Base-by-base conservation (phyloP, 345 rosid genomes). In the Conringia planisiliqua region DNA sequence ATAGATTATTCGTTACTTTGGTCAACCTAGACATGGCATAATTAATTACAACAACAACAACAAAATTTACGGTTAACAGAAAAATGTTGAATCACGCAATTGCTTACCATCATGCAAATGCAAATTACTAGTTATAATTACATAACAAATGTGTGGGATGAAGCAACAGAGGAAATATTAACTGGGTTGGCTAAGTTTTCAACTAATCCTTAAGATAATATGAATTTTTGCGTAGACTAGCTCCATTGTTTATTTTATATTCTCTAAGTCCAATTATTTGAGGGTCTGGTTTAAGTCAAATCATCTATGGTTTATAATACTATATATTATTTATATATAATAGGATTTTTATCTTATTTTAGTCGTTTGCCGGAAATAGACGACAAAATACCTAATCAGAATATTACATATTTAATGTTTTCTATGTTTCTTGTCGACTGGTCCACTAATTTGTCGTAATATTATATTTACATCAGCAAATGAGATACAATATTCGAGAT, bases 261-360 rank as follows among this genome's bases (percentile, higher is more conserved):
- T 36, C 16, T 52, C 38, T 10, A 32, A 3, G 32, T 68, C 61
- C 74, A 75, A 50, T 68, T 60, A 75, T 75, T 75, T 42, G 62
- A 60, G 63, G 36, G 60, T 67, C 73, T 60, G 60, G 73, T 66
- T 36, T 46, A 44, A 46, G 78, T 66, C 78, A 66, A 22, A 74
- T 47, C 54, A 6, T 66, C 42, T 32, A 24, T 33, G 29, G 58
- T 73, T 55, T 43, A 26, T 54, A 65, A 50, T 57, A 32, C 12
- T 14, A 9, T 10, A 33, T 60, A 24, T 3, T 7, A 54, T 29
- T 10, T 18, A 14, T 67, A 17, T 46, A 35, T 26, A n/a, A 36
- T 7, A 17, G 18, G 10, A 36, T 35, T 16, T 70, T 10, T 39
- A 30, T 63, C 5, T 5, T 10, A 24, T 16, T 55, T 55, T 16